Percentiles rank a stretch among this genome's conserved stretches.
Evolutionary conservation across 768 basidiomycete genomes (phyloP).

Genomic region (Neoboletus brunneissimus): DNA sequence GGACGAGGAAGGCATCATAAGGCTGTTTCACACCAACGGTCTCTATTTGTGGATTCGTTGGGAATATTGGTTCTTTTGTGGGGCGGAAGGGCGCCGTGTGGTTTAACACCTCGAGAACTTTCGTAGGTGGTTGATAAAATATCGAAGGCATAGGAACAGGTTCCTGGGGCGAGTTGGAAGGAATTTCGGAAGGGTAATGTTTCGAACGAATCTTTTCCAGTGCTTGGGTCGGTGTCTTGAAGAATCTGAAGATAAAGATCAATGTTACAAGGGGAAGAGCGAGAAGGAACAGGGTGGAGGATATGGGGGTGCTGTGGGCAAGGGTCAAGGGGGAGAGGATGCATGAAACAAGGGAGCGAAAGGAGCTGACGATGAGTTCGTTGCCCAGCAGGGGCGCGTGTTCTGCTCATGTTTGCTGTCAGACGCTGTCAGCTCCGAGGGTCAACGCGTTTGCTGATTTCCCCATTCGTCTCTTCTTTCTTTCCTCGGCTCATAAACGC

Average conservation of each 20-base stretch:
- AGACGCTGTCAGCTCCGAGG: neutral
- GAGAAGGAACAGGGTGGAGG: neutral
- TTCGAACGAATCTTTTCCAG: neutral
- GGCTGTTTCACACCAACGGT: slow-evolving; percentile 37
- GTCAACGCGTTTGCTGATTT: neutral
- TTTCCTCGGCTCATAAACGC: neutral
- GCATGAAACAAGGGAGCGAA: slow-evolving; percentile 1
- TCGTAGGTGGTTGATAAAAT: slow-evolving; percentile 8
- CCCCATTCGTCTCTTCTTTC: slow-evolving; percentile 6
- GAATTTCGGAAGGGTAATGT: neutral
- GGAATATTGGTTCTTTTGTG: neutral
- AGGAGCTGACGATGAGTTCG: neutral
- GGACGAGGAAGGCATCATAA: slow-evolving; percentile 79
- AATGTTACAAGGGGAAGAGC: slow-evolving; percentile 7
- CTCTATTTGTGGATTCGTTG: slow-evolving; percentile 10
- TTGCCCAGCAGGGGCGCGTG: slow-evolving; percentile 18
- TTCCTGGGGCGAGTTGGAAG: neutral
- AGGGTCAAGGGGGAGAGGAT: slow-evolving; percentile 13
- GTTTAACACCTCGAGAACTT: slow-evolving; percentile 4
- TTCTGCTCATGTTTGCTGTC: slow-evolving; percentile 29
- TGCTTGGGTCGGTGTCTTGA: neutral
- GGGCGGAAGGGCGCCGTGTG: neutral
- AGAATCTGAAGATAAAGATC: slow-evolving; percentile 3
- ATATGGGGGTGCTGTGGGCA: slow-evolving; percentile 4
- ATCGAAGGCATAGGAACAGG: slow-evolving; percentile 18